Evolutionary conservation across 1,284 basidiomycete species (phyloP), one percentile per base, ranked within the genome.

Genomic region (Porogramme epimiltina): DNA sequence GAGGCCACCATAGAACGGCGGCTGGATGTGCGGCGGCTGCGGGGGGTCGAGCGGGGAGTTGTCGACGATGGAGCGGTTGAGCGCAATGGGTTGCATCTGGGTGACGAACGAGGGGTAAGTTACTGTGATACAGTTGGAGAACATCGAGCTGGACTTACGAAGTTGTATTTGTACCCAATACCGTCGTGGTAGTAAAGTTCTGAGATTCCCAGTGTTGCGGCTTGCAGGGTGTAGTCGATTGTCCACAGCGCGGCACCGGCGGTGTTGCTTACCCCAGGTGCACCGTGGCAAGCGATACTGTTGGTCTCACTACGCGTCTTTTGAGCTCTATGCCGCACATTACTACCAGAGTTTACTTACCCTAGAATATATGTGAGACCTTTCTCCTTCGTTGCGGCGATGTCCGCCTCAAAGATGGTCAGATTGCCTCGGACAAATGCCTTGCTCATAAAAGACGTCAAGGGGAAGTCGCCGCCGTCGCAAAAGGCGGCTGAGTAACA

Each of bases 201-300:
- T 10, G 54, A 47, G 31, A 76, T 69, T 15, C 73, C 73, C 3
- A 75, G 54, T 4, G 67, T 62, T 0, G 73, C 68, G 1, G 72
- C 70, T 49, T 71, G 84, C 5, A 90, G 69, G 1, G 77, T 70
- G 62, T 88, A 87, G 63, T 89, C 85, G 49, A 87, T 69, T 1
- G 76, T 73, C 87, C 87, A 89, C 22, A 90, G 67, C 16, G 84
- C 81, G 5, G 84, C 82, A 28, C 86, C 87, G 13, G 81, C 87
- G 2, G 81, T 80, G 62, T 89, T 84, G 64, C 83, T 85, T n/a
- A 87, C 80, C 2, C 80, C 81, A 31, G 85, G 83, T 9, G 82
- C 79, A 51, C 87, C 87, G 72, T 73, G 75, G 59, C 73, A 74
- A 2, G 70, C 69, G 41, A 65, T 62, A 52, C 66, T 68, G 34